Evolutionary conservation across 2,329 filamentous ascomycete species (phyloP).

Genomic region (Zymoseptoria ardabiliae): DNA sequence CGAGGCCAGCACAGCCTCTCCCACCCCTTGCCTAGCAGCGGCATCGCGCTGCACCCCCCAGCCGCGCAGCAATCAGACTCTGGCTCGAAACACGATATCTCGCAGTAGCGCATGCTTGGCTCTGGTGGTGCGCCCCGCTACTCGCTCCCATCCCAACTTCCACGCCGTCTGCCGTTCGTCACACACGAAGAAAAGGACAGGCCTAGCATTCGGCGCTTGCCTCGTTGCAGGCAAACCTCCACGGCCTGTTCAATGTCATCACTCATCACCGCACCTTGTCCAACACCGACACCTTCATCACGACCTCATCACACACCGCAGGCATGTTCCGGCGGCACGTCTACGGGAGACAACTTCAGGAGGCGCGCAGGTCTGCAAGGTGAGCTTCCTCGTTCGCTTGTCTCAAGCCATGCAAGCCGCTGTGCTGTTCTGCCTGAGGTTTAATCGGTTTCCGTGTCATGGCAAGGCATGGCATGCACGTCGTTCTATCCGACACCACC

Average conservation of each 20-base stretch:
- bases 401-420: neutral
- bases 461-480: neutral
- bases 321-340: neutral
- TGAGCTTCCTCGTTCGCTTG: neutral
- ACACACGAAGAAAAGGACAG: neutral
- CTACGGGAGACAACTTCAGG: neutral
- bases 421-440: neutral
- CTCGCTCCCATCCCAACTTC: neutral
- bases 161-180: neutral
- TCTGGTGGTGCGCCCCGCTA: neutral
- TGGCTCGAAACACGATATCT: neutral
- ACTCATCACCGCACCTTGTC: neutral
- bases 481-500: neutral
- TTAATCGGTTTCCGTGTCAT: neutral
- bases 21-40: neutral
- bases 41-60: neutral
- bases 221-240: neutral
- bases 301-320: neutral
- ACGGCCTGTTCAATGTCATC: neutral
- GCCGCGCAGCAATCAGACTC: neutral
- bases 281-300: neutral
- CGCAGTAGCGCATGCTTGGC: neutral
- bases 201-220: neutral
- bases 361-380: neutral
- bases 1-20: too few species aligned